Evolutionary conservation across 2,329 filamentous ascomycete species (phyloP).

Genomic region (Talaromyces marneffei): DNA sequence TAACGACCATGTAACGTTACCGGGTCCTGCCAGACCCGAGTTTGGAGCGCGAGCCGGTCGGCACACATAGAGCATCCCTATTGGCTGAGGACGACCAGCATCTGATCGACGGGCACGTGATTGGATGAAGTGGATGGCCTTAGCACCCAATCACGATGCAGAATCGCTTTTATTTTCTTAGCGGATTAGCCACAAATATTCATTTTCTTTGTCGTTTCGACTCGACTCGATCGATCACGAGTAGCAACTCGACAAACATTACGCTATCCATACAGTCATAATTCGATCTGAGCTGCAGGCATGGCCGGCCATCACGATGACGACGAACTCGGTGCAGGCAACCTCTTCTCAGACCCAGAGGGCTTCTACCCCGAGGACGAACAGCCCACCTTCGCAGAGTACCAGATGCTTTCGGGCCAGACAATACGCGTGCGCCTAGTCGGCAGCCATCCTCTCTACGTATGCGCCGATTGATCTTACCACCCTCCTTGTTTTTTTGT

Average conservation of each 20-base stretch:
- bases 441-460: slow-evolving; percentile 80
- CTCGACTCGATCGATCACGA: background rate
- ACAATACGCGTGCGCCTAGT: slow-evolving; percentile 69
- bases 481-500: no score
- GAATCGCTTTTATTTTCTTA: background rate
- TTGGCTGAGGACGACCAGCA: background rate
- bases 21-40: background rate
- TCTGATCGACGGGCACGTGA: slow-evolving; percentile 1
- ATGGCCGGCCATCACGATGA: slow-evolving; percentile 23
- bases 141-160: background rate
- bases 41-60: background rate
- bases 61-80: background rate
- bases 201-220: no score
- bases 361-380: slow-evolving; percentile 75
- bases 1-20: background rate
- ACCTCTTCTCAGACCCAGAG: slow-evolving; percentile 73
- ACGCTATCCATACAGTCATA: background rate
- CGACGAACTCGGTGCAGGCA: slow-evolving; percentile 21
- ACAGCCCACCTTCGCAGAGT: slow-evolving; percentile 65
- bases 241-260: background rate
- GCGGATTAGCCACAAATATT: background rate
- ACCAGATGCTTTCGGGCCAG: slow-evolving; percentile 62
- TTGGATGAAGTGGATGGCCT: background rate
- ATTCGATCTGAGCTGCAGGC: background rate
- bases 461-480: no score